Evolutionary conservation across 139 green algal species (phyloP).

Genomic region (Volvox africanus): DNA sequence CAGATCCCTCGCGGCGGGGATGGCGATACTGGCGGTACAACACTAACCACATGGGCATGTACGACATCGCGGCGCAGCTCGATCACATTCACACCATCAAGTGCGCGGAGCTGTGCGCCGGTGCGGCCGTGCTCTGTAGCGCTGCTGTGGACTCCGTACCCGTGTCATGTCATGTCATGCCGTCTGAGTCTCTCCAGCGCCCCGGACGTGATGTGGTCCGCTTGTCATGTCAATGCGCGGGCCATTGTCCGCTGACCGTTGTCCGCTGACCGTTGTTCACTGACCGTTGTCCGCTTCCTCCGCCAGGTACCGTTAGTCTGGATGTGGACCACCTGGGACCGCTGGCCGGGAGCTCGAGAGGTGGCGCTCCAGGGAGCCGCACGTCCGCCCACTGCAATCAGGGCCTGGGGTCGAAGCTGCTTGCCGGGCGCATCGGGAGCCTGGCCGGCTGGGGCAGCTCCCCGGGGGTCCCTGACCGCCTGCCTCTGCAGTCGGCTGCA

Average conservation of each 20-base stretch:
- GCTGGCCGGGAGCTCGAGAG: not conserved
- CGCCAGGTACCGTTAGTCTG: conserved; percentile 40
- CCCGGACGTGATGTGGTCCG: too few species aligned
- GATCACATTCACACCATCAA: conserved; percentile 90
- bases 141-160: not conserved
- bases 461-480: too few species aligned
- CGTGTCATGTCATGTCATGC: not conserved
- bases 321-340: conserved; percentile 50
- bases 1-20: conserved; percentile 62
- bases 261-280: not conserved
- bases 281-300: not conserved
- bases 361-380: not conserved
- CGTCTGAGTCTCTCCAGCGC: too few species aligned
- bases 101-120: conserved; percentile 77
- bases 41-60: conserved; percentile 86
- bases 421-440: not conserved
- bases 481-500: too few species aligned
- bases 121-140: conserved; percentile 10
- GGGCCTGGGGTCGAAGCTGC: not conserved
- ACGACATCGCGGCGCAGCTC: conserved; percentile 83
- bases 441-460: not conserved
- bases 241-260: not conserved
- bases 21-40: conserved; percentile 89
- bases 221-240: too few species aligned
- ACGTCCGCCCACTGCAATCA: not conserved